These are phyloP conservation scores for Prunus dulcis DNA, from an alignment of 306 rosid genomes.

Conservation along the genomic window DNA sequence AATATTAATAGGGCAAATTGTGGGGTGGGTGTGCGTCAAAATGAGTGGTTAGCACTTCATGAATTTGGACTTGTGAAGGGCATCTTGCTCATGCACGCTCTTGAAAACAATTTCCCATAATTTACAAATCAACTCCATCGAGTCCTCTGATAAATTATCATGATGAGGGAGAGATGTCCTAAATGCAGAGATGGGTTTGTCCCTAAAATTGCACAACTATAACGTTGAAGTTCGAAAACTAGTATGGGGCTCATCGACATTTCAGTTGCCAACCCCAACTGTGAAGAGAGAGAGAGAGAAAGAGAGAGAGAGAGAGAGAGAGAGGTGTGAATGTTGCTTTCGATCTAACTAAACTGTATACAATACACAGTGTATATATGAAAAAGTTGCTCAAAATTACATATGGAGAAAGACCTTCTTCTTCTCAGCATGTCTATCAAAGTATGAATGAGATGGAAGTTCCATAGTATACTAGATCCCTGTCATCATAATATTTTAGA, in stretches of 20 bases:
- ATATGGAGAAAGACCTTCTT: too few relatives aligned
- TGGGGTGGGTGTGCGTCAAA: too few relatives aligned
- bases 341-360: background rate
- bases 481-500: constrained; percentile 4
- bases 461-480: background rate
- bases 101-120: background rate
- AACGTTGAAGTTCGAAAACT: constrained; percentile 8
- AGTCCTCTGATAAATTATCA: background rate
- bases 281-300: background rate
- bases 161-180: background rate
- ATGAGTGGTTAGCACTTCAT: too few relatives aligned
- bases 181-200: background rate
- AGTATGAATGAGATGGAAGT: constrained; percentile 1
- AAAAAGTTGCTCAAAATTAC: background rate
- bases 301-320: background rate
- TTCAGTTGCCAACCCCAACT: constrained; percentile 7
- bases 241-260: background rate
- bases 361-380: background rate
- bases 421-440: too few relatives aligned
- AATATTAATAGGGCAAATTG: too few relatives aligned
- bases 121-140: background rate
- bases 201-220: background rate
- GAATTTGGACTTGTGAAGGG: background rate
- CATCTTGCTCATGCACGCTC: background rate
- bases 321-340: background rate